Conservation (phyloP, 148 eudicot species). For the Camellia granthamiana region DNA sequence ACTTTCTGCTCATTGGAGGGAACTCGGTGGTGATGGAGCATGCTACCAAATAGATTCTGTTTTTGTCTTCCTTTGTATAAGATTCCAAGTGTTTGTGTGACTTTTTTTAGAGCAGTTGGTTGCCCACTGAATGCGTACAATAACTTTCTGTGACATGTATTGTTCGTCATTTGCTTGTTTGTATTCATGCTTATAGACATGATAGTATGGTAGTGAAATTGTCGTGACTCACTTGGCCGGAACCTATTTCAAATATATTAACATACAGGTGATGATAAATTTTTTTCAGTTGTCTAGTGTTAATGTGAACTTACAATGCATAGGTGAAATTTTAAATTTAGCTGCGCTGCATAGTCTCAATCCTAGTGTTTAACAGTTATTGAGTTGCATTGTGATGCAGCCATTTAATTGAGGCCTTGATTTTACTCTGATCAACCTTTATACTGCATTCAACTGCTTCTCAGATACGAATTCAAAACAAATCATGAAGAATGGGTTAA, state of each 20-base stretch:
- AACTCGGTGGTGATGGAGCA: background rate
- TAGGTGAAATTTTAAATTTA: background rate
- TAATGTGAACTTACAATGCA: background rate
- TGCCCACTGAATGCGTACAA: background rate
- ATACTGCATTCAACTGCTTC: slow-evolving; percentile 14
- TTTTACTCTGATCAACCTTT: slow-evolving; percentile 25
- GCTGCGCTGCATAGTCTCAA: background rate
- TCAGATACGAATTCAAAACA: slow-evolving; percentile 77
- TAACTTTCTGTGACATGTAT: background rate
- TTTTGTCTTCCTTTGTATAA: background rate
- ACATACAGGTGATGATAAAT: background rate
- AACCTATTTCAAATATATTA: background rate
- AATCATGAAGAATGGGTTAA: slow-evolving; percentile 83
- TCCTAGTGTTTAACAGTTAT: background rate
- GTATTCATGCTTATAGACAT: background rate
- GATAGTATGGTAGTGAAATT: background rate
- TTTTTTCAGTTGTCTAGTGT: background rate
- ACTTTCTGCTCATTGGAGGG: background rate
- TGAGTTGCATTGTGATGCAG: background rate
- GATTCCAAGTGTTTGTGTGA: background rate
- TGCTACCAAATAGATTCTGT: background rate
- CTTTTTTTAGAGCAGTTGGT: background rate
- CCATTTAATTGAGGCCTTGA: slow-evolving; percentile 11
- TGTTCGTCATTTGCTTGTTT: background rate
- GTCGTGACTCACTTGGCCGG: background rate